Conservation (phyloP, 148 eudicot genomes). For the Rhododendron mucronatum region DNA sequence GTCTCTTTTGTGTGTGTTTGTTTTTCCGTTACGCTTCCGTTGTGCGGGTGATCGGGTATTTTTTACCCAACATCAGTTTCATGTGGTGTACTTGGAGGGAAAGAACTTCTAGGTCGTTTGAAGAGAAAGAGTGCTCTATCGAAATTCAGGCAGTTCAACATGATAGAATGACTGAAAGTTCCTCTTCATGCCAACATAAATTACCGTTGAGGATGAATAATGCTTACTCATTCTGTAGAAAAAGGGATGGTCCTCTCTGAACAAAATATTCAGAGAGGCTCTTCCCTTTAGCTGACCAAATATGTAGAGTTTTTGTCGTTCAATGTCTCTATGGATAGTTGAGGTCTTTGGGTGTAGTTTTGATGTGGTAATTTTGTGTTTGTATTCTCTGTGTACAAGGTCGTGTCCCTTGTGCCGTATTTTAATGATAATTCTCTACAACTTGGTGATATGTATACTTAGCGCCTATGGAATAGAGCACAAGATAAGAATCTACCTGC, state of each 20-base stretch:
- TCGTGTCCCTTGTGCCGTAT: not conserved
- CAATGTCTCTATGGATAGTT: not conserved
- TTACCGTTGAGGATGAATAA: not conserved
- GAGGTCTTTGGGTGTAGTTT: not conserved
- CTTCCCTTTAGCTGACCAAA: not conserved
- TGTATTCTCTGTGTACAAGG: not conserved
- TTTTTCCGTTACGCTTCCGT: too few relatives aligned
- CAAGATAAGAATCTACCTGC: constrained; percentile 53
- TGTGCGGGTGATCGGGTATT: too few relatives aligned
- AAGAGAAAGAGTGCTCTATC: not conserved
- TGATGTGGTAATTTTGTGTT: not conserved
- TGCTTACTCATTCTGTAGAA: not conserved
- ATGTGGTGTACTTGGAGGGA: not conserved
- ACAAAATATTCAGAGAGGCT: not conserved
- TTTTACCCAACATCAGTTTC: not conserved
- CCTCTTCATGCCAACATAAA: not conserved
- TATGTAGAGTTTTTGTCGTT: not conserved
- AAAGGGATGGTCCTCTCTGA: not conserved
- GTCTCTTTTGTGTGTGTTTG: too few relatives aligned
- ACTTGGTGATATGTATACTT: not conserved
- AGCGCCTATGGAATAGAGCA: not conserved
- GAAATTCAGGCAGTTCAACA: not conserved
- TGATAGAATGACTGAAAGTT: not conserved
- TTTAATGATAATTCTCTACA: not conserved
- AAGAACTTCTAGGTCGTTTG: not conserved